Conservation (phyloP, 2,329 filamentous ascomycete species). For the Calonectria pteridis region DNA sequence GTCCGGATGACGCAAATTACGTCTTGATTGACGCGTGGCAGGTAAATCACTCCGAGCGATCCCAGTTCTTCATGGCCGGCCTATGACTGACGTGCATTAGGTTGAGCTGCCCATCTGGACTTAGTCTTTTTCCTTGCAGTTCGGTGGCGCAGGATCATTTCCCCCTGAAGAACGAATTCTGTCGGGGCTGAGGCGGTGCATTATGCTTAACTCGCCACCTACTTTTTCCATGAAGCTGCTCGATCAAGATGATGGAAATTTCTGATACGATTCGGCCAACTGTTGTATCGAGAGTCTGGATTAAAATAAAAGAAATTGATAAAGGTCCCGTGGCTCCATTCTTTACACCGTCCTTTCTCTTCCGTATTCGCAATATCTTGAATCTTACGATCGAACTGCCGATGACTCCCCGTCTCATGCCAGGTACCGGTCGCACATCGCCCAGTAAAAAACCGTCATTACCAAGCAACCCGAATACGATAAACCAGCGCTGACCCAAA, state of each 20-base stretch:
- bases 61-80: too few species aligned
- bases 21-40: conserved; percentile 2
- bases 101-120: background rate
- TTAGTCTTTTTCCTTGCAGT: background rate
- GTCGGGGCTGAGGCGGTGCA: background rate
- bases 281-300: background rate
- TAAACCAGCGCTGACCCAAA: background rate
- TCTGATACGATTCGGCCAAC: background rate
- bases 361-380: background rate
- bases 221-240: background rate
- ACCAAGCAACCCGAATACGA: background rate
- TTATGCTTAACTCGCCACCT: background rate
- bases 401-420: background rate
- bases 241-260: background rate
- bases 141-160: background rate
- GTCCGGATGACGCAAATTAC: background rate
- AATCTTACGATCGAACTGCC: background rate
- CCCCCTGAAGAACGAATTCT: background rate
- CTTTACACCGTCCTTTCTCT: background rate
- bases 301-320: background rate
- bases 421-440: background rate
- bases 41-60: background rate
- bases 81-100: background rate
- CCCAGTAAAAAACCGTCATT: background rate
- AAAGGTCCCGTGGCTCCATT: background rate